Base-by-base conservation (phyloP, 805 yeast genomes). In the Nakazawaea peltata region DNA sequence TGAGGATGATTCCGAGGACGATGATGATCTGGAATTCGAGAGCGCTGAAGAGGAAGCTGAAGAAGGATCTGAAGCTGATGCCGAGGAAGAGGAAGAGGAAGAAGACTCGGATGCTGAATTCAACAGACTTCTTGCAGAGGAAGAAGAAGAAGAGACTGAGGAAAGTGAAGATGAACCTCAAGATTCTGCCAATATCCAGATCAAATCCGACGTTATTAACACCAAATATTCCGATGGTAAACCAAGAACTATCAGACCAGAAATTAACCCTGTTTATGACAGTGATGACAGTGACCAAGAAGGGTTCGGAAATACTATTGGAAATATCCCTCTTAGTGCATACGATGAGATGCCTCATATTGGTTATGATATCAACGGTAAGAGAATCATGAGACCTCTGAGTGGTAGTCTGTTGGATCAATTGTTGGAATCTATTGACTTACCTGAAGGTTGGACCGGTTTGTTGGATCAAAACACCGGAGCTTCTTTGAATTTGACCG, bases 371-470 rank as follows among this genome's bases (percentile, higher is more conserved):
- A 88, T 92, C 50, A 92, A 92, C 55, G 98, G 99, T 51, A 90
- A 88, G 56, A 76, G 98, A 53, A 88, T 92, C 53, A 90, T 92
- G 97, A 77, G 99, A 57, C 99, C 99, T 10, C 98, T 97, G 8
- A 81, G 85, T 50, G 95, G 97, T 11, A 77, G 94, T 39, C 98
- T 97, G 1, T 69, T 92, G 45, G 97, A 92, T 51, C 82, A 81
- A 50, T 69, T 92, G 43, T 64, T 92, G 44, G 98, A 90, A 51
- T 68, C 78, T 21, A 92, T 92, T 41, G 99, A 92, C 42, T 67
- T 92, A 44, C 98, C 98, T 11, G 94, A 85, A 59, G 98, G 98
- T 18, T 92, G 97, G 97, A 92, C 98, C 12, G 99, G 99, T 31
- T 67, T 92, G 42, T 63, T 90, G 42, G 97, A 92, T 58, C 81